Conservation (phyloP, 2,329 filamentous ascomycete genomes). For the Botrytis porri region DNA sequence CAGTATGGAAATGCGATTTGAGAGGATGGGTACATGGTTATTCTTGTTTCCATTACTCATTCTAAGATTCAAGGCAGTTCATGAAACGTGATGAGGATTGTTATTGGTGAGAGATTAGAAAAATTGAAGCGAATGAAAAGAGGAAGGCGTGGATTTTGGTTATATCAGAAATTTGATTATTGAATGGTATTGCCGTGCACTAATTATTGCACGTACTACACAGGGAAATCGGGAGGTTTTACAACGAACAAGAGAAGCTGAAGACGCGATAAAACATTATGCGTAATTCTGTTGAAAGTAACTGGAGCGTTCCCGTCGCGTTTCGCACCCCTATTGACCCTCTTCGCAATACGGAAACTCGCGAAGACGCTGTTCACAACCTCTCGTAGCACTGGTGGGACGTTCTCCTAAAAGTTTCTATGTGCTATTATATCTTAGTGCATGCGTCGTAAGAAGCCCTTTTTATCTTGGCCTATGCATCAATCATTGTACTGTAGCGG, state of each 20-base stretch:
- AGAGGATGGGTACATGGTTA: neutral
- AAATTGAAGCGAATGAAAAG: neutral
- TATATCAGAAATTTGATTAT: neutral
- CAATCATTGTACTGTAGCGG: neutral
- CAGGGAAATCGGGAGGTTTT: neutral
- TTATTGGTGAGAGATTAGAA: neutral
- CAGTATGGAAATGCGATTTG: neutral
- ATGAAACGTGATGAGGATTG: neutral
- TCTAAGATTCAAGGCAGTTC: neutral
- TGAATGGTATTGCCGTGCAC: neutral
- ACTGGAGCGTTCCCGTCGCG: neutral
- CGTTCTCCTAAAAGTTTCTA: fast-evolving
- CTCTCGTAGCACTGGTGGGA: neutral
- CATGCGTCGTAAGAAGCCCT: neutral
- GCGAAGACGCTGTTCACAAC: neutral
- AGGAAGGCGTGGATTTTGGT: neutral
- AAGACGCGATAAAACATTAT: neutral
- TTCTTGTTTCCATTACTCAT: neutral
- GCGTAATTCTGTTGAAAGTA: neutral
- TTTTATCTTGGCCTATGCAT: neutral
- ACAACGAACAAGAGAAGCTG: neutral
- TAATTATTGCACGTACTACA: neutral
- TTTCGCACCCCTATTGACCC: neutral
- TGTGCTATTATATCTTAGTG: neutral
- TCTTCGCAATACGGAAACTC: neutral